Conservation (phyloP, 495 filamentous ascomycete genomes). For the Annulohypoxylon stygium region DNA sequence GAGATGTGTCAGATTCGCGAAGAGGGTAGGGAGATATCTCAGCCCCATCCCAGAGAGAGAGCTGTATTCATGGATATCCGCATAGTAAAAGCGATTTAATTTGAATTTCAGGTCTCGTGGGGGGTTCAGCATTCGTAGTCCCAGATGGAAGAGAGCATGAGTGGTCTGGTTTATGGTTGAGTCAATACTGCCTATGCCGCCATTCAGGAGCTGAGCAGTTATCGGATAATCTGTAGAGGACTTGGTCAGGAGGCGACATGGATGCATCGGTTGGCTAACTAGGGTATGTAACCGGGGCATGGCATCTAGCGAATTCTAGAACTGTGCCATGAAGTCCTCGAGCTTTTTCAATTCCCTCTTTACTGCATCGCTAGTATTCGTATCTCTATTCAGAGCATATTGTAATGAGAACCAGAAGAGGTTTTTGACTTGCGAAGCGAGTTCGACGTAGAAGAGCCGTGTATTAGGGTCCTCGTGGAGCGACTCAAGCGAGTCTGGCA, state of each 20-base stretch:
- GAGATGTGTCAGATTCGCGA: slow-evolving; percentile 9
- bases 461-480: not conserved
- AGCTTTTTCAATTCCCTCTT: not conserved
- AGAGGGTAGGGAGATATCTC: not conserved
- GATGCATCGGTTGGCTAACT: slow-evolving; percentile 15
- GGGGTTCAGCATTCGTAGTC: not conserved
- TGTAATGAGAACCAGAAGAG: slow-evolving; percentile 21
- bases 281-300: slow-evolving; percentile 19
- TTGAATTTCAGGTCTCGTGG: not conserved
- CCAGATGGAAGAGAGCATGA: slow-evolving; percentile 1
- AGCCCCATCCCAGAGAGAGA: not conserved
- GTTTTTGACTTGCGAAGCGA: not conserved
- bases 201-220: slow-evolving; percentile 8
- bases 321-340: slow-evolving; percentile 1
- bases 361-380: not conserved
- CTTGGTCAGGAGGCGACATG: slow-evolving; percentile 10
- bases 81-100: slow-evolving; percentile 19
- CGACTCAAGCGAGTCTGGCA: not conserved
- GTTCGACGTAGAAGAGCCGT: not conserved
- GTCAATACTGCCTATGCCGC: not conserved
- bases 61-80: not conserved
- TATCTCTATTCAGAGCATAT: not conserved
- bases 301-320: slow-evolving; percentile 16
- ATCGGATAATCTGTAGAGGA: not conserved
- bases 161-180: not conserved